Evolutionary conservation across 345 rosid species (phyloP), one percentile per base, ranked within the genome.

Genomic region (Populus ilicifolia): DNA sequence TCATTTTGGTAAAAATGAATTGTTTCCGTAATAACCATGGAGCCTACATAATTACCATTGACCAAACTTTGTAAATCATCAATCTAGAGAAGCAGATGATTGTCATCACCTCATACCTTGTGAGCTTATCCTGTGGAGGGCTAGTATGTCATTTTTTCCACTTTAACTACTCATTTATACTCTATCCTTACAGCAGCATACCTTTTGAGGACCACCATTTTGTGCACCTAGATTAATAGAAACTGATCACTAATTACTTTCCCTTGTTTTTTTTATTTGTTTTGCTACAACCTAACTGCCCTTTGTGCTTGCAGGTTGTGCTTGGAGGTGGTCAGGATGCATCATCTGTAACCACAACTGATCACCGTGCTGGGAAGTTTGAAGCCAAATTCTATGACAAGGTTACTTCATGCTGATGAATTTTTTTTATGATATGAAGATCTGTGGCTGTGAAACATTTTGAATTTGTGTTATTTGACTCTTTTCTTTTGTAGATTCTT

Each of bases 241-340:
- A 56, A 25, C 25, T 76, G 56, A 14, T 30, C 23, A 2, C 38
- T 62, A 52, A 36, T 56, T 72, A 67, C 25, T 14, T 63, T 56
- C 46, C 33, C 41, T 29, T 72, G 33, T 29, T 20, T 35, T 62
- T 62, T 25, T 61, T 17, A 20, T 36, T 39, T 33, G 59, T 43
- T 43, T 48, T 52, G 29, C 5, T 9, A 9, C 23, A 29, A 21
- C 18, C 27, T 70, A 36, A 63, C 23, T 75, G 44, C 12, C 38
- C 7, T 17, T 74, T 74, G 68, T 83, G 38, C 72, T 61, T 67
- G 16, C 80, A 96, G 99, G 97, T 94, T 83, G 97, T 96, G 71
- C 94, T 96, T 85, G 98, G 99, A 83, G 98, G 99, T 84, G 99
- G 99, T 83, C 99, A 94, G 80, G 97, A 93, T 82, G 95, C 99